Percentiles rank a stretch among this genome's conserved stretches.
Conservation (phyloP, 2,329 filamentous ascomycete genomes). For the Talaromyces albobiverticillius region DNA sequence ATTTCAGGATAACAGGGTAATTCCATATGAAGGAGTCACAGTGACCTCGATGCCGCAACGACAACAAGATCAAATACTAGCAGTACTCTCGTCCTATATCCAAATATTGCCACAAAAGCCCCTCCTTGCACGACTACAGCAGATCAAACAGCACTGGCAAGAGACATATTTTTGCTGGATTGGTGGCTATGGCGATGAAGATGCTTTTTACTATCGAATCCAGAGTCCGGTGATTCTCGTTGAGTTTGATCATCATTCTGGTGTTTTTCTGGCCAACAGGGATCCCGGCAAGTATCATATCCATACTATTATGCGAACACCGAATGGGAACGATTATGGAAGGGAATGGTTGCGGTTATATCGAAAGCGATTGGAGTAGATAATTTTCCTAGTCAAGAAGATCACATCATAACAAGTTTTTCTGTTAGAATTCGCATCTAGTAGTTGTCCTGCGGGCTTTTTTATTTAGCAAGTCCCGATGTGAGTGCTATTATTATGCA, state of each 20-base stretch:
- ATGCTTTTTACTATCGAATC: neutral
- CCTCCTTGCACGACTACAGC: neutral
- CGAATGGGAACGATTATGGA: neutral
- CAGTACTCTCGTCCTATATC: neutral
- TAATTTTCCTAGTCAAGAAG: too few relatives aligned
- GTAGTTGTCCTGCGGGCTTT: too few relatives aligned
- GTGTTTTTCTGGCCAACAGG: neutral
- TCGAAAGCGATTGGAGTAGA: too few relatives aligned
- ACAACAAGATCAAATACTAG: neutral
- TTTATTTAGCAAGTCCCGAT: too few relatives aligned
- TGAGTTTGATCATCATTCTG: neutral
- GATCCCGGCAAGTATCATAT: neutral
- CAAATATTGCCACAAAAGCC: neutral
- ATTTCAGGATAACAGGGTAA: neutral
- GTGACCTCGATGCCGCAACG: neutral
- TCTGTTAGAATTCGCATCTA: too few relatives aligned
- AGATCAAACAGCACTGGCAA: neutral
- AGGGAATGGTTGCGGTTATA: too few relatives aligned
- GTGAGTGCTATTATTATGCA: too few relatives aligned
- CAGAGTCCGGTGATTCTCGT: neutral
- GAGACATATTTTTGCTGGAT: neutral
- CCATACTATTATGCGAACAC: neutral
- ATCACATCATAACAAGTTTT: too few relatives aligned
- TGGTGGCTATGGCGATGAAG: neutral
- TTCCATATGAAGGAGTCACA: neutral